Evolutionary conservation across 2,329 filamentous ascomycete species (phyloP), one percentile per base, ranked within the genome.

Genomic region (Nothophaeocryptopus gaeumannii): DNA sequence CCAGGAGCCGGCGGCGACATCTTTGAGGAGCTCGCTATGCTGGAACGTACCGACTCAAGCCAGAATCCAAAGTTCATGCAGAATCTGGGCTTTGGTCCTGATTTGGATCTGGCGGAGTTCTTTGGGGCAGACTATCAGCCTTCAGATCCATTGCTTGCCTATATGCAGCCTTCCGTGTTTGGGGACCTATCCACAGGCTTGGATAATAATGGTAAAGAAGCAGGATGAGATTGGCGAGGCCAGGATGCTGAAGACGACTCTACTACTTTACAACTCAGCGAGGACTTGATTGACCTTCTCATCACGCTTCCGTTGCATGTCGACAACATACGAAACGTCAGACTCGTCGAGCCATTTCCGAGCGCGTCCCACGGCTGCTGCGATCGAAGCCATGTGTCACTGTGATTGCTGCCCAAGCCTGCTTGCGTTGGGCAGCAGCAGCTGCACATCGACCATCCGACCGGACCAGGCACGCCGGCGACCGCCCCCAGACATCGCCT

Each of bases 41-140:
- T 82, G 30, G 80, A 82, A 58, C 77, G 74, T 2, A 73, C 73
- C 15, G 75, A 80, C 45, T 67, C 79, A 38, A 78, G 80, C 20
- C 73, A 76, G 10, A 80, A 84, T 55, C 74, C 79, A 2, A 79
- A 83, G 54, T 85, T 85, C 59, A 83, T 85, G 81, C 76, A 80
- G 38, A 85, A 85, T 58, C 70, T 86, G 14, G 83, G 83, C 0
- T 84, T 85, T 62, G 80, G 78, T 1, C 82, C 82, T 0, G 82
- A 82, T 20, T 77, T 79, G 31, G 81, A 82, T 50, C 70, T 84
- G 42, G 73, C 75, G 0, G 80, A 82, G 55, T 73, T 81, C 50
- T 65, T 73, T 37, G 66, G 68, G 2, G 53, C 66, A 2, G 70
- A 72, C 30, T 74, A 74, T 48, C 70, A 72, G 51, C 68, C 71